Evolutionary conservation across 1,284 basidiomycete genomes (phyloP).

Genomic region (Rhodotorula sp.): DNA sequence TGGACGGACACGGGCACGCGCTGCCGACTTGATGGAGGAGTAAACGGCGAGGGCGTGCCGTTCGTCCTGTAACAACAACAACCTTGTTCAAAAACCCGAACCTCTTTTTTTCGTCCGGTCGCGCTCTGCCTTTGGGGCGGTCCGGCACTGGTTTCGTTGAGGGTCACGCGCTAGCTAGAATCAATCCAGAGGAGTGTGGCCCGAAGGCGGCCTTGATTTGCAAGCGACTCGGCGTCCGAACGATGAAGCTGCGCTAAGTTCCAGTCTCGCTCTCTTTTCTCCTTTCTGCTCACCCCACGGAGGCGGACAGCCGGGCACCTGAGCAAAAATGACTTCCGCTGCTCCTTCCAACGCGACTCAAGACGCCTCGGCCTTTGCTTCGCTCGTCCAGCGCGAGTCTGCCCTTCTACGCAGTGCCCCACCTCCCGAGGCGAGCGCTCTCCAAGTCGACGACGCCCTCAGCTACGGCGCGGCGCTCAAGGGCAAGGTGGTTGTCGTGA

Average conservation of each 20-base stretch:
- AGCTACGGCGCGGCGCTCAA: slow-evolving; percentile 41
- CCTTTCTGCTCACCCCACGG: too few species aligned
- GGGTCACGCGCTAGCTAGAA: too few species aligned
- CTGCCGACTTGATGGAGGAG: slow-evolving; percentile 50
- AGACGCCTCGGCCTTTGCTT: background rate
- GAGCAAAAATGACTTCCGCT: background rate
- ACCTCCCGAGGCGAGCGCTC: background rate
- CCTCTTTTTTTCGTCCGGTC: too few species aligned
- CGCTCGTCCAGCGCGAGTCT: background rate
- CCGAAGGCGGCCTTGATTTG: too few species aligned
- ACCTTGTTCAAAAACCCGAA: too few species aligned
- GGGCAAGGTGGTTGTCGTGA: slow-evolving; percentile 60
- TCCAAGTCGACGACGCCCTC: slow-evolving; percentile 7
- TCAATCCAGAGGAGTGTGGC: too few species aligned
- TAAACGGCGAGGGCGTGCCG: background rate
- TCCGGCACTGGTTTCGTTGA: too few species aligned
- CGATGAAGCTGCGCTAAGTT: too few species aligned
- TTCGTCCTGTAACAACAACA: background rate
- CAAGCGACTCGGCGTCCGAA: too few species aligned
- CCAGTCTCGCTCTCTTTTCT: too few species aligned
- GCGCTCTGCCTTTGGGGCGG: too few species aligned
- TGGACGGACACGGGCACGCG: slow-evolving; percentile 51
- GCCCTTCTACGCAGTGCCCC: background rate
- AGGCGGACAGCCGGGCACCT: too few species aligned
- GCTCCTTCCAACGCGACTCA: background rate